A percentile compares a stretch with the other conserved stretches of the same genome.
Conservation (phyloP, 352 stramenopile genomes). For the Pythium brachiatum region DNA sequence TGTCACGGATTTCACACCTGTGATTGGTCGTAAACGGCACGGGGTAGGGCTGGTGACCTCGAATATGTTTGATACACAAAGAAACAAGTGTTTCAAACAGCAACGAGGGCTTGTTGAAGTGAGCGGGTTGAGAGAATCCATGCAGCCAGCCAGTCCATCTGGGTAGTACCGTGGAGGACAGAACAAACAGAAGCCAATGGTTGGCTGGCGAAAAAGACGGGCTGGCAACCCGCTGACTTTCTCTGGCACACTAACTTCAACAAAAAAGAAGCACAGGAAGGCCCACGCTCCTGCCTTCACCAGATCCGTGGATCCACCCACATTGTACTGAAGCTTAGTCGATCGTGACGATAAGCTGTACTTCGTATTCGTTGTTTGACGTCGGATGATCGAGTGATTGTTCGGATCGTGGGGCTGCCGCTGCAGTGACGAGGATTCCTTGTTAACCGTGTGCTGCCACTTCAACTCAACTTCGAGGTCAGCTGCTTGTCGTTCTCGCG, state of each 20-base stretch:
- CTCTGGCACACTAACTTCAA: slow-evolving; percentile 59
- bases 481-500: slow-evolving; percentile 3
- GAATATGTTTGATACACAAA: slow-evolving; percentile 21
- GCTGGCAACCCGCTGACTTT: slow-evolving; percentile 17
- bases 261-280: slow-evolving; percentile 46
- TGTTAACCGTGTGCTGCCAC: neutral
- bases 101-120: slow-evolving; percentile 46
- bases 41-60: neutral
- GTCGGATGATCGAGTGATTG: too few relatives aligned
- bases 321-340: neutral
- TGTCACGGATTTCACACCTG: neutral
- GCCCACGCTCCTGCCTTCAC: neutral
- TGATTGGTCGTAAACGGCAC: slow-evolving; percentile 19
- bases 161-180: slow-evolving; percentile 19
- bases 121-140: slow-evolving; percentile 16
- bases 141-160: slow-evolving; percentile 11
- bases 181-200: slow-evolving; percentile 18
- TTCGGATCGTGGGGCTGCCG: too few relatives aligned
- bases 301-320: too few relatives aligned
- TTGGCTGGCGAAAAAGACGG: slow-evolving; percentile 25
- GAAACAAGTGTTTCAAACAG: slow-evolving; percentile 31
- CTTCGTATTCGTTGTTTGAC: too few relatives aligned
- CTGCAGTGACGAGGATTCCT: too few relatives aligned
- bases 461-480: slow-evolving; percentile 6
- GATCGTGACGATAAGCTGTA: too few relatives aligned